phyloP scores from a whole-genome alignment of 1,284 basidiomycete genomes.

The Heliocybe sulcata region DNA sequence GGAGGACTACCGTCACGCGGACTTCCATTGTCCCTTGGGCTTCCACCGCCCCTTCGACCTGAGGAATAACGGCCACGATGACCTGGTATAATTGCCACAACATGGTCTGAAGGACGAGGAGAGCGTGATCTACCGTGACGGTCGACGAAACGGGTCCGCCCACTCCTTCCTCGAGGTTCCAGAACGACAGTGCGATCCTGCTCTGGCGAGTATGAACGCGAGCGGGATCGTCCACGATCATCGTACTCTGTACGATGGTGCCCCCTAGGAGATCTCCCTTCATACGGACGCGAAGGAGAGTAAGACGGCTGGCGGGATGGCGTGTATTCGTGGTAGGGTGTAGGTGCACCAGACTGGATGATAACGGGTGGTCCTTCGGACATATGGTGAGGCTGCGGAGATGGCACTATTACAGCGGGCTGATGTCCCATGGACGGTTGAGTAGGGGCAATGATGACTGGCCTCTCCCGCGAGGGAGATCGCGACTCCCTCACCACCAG shows the following conservation, averaged over 20 bases:
- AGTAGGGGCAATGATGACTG: background rate
- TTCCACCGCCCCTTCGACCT: too few species aligned
- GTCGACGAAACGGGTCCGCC: conserved; percentile 15
- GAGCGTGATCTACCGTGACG: conserved; percentile 9
- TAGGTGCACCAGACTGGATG: background rate
- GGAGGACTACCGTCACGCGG: background rate
- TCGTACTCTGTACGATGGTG: background rate
- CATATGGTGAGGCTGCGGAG: background rate
- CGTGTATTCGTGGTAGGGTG: background rate
- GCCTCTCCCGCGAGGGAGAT: background rate
- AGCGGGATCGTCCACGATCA: conserved; percentile 4
- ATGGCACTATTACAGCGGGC: background rate
- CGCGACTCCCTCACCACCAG: background rate
- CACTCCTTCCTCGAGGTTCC: conserved; percentile 6
- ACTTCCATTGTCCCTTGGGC: background rate
- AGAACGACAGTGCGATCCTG: conserved; percentile 9
- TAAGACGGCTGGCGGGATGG: background rate
- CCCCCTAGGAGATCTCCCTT: background rate
- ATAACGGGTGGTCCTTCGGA: background rate
- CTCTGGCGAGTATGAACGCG: conserved; percentile 7
- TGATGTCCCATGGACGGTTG: background rate
- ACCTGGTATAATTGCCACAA: conserved; percentile 9
- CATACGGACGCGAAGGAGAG: background rate
- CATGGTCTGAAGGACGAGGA: conserved; percentile 10
- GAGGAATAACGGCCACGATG: background rate